Base-by-base conservation (phyloP, 306 rosid genomes). In the Inga leiocalycina region DNA sequence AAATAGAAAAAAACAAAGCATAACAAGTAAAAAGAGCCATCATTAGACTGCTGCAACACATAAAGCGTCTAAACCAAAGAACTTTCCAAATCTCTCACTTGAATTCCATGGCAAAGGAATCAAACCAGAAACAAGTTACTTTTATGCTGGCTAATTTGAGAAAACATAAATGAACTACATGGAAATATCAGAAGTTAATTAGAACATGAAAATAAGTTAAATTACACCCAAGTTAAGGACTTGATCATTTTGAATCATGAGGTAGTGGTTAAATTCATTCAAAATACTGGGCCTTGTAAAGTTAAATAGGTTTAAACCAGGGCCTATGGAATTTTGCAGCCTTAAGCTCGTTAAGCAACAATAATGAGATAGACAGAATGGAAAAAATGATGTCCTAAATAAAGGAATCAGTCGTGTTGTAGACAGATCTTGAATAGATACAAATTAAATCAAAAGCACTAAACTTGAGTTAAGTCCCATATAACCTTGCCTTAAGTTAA, bases 41-140 rank as follows among this genome's bases (percentile, higher is more conserved):
- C 41, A 71, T 41, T 7, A 49, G 71, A 81, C 51, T 76, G 79
- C 70, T 78, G 22, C 43, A 75, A 67, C 65, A n/a, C 66, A 54
- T 44, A 62, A 54, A 84, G 74, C 77, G 41, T 66, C 17, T 67
- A 75, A 67, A 35, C 35, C 59, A 4, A 39, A 3, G 73, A 20
- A 35, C 39, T 39, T 17, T 69, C 2, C 22, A 20, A 69, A 20
- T 69, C n/a, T 37, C 46, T 52, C 46, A 41, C 54, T 71, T 71
- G 54, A 43, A 71, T 45, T 71, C 20, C 49, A 37, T 39, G 76
- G 13, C 56, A 22, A 10, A 22, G 39, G 30, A 22, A 41, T 71
- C n/a, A 45, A 45, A 45, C 20, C 15, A 4, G 56, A 71, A 71
- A 71, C 20, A 13, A 71, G 11, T 43, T 41, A 43, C 54, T n/a